Evolutionary conservation across 345 rosid species (phyloP).

Genomic region (Moricandia arvensis): DNA sequence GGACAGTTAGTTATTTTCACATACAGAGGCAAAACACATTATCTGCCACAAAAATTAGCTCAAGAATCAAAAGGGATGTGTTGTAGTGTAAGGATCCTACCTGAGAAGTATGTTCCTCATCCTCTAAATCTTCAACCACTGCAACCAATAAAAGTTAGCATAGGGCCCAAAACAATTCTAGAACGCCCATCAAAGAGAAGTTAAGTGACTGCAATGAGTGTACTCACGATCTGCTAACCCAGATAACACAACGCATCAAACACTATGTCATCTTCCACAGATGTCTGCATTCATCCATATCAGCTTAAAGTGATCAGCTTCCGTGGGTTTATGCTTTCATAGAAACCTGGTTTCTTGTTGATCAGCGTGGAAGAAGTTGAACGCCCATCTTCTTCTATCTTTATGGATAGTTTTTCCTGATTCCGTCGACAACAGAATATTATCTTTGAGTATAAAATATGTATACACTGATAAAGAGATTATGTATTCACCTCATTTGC

Average conservation of each 20-base stretch:
- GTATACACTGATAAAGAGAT: neutral
- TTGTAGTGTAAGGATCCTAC: no score
- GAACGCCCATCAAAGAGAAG: neutral
- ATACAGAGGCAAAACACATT: no score
- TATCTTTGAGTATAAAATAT: neutral
- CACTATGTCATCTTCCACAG: no score
- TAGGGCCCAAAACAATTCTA: neutral
- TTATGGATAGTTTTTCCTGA: neutral
- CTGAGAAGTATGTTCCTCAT: no score
- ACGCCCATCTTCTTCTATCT: neutral
- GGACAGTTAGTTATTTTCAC: no score
- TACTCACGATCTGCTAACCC: neutral
- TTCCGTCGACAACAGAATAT: neutral
- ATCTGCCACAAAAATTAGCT: no score
- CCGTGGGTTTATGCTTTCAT: no score
- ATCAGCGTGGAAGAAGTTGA: neutral
- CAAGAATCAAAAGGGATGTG: no score
- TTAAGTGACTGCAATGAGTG: neutral
- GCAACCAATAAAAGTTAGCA: neutral
- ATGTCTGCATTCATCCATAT: no score
- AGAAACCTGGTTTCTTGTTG: neutral
- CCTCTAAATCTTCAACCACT: no score
- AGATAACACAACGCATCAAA: neutral
- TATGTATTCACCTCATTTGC: neutral
- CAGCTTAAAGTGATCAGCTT: no score